These are phyloP conservation scores for Parascedosporium putredinis DNA, from an alignment of 2,329 filamentous ascomycete species.

Conservation along the genomic window DNA sequence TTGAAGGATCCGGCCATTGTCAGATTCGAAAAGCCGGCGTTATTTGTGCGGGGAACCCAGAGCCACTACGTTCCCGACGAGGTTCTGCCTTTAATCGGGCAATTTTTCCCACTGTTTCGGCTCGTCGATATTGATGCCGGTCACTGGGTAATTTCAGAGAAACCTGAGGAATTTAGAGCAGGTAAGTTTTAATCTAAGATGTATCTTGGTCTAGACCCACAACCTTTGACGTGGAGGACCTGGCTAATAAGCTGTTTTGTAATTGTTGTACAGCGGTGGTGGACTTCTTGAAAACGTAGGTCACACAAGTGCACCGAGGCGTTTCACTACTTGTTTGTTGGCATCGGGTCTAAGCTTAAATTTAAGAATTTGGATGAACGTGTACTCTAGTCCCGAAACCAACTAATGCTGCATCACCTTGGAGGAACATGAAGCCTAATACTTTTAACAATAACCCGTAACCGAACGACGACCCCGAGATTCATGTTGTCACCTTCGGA, in stretches of 20 bases:
- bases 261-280: no score
- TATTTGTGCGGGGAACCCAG: constrained; percentile 70
- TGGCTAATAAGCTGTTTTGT: no score
- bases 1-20: constrained; percentile 60
- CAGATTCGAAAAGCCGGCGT: constrained; percentile 64
- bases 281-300: no score
- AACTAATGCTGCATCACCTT: constrained; percentile 34
- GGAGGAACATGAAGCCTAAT: constrained; percentile 29
- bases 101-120: constrained; percentile 71
- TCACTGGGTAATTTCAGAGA: constrained; percentile 86
- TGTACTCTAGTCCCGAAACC: constrained; percentile 30
- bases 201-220: no score
- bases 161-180: constrained; percentile 66
- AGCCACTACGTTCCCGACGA: constrained; percentile 77
- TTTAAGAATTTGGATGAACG: constrained; percentile 3
- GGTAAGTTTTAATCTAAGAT: constrained; percentile 37
- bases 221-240: no score
- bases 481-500: neutral
- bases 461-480: constrained; percentile 3
- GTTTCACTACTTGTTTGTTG: no score
- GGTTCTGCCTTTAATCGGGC: constrained; percentile 64
- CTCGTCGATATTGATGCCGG: constrained; percentile 66
- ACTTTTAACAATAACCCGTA: constrained; percentile 10
- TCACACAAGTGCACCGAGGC: no score
- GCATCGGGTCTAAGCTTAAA: no score